Conservation (phyloP, 345 rosid genomes). For the Melaleuca alternifolia region DNA sequence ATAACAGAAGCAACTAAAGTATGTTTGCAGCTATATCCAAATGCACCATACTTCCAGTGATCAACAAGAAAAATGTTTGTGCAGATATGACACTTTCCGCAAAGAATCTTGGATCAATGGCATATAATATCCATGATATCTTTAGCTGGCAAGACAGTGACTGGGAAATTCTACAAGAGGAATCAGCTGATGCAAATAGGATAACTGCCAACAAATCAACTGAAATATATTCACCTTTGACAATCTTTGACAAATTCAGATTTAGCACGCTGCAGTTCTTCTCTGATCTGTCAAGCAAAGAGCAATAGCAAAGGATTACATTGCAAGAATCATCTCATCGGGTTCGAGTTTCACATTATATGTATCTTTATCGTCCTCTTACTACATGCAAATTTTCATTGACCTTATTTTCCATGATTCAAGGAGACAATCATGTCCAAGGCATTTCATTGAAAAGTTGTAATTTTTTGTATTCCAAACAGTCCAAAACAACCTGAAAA, state of each 20-base stretch:
- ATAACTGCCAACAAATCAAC: background rate
- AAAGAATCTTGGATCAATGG: background rate
- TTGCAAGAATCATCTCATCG: background rate
- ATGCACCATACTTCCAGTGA: background rate
- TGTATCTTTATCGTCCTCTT: background rate
- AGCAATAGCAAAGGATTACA: background rate
- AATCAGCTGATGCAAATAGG: background rate
- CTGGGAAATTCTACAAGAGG: background rate
- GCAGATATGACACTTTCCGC: background rate
- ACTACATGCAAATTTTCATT: background rate
- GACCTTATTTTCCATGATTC: background rate
- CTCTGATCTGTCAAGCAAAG: background rate
- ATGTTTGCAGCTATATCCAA: background rate
- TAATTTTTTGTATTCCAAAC: too few relatives aligned
- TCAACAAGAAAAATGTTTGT: background rate
- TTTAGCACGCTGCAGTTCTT: background rate
- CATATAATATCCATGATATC: background rate
- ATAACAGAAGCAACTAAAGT: background rate
- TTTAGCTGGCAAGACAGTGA: background rate
- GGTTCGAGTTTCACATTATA: background rate
- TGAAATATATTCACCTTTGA: background rate
- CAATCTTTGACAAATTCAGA: rapidly evolving
- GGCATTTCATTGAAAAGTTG: background rate
- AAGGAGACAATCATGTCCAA: background rate
- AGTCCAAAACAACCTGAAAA: too few relatives aligned